Base-by-base conservation (phyloP, 148 eudicot genomes). In the Nyssa sinensis region DNA sequence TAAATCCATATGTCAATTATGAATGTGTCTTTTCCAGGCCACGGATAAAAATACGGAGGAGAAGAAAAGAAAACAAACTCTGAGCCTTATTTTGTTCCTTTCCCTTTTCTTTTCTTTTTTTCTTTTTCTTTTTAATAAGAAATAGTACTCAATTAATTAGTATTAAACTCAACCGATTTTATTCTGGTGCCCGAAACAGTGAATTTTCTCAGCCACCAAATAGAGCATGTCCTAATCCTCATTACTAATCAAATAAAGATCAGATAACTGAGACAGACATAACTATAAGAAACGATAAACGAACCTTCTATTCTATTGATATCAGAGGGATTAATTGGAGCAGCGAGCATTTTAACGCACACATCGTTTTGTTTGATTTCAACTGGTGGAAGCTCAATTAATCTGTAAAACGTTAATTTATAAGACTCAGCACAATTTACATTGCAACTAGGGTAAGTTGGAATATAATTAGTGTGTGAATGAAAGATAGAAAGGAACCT, bases 261-360 rank as follows among this genome's bases (percentile, higher is more conserved):
- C 0, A 14, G 67, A 0, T 34, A 49, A 60, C 3, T 39, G 44
- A 29, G 51, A 35, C 41, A 55, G 2, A 21, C 24, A 5, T 13
- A 55, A 0, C 24, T 24, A 55, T 12, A 55, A 55, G 59, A 55
- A 0, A 21, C 24, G 7, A 55, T 21, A 74, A 8, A 5, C 10
- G 28, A 7, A 92, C 97, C 95, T 92, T 94, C 75, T 37, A 94
- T 94, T 64, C 98, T 83, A 74, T 94, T 94, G 35, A 94, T 92
- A 73, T 94, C 98, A 30, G 98, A 94, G 13, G 98, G 98, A 75
- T 94, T 94, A 41, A 94, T 94, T 0, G 98, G 96, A 80, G 97
- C 84, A 29, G 98, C 98, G 10, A 94, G 84, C 97, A 94, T 90
- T 77, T 76, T 90, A 31, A 94, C 98, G 77, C 98, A 94, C 3